These are phyloP conservation scores for Simmondsia chinensis DNA, from an alignment of 148 eudicot genomes.

Conservation along the genomic window DNA sequence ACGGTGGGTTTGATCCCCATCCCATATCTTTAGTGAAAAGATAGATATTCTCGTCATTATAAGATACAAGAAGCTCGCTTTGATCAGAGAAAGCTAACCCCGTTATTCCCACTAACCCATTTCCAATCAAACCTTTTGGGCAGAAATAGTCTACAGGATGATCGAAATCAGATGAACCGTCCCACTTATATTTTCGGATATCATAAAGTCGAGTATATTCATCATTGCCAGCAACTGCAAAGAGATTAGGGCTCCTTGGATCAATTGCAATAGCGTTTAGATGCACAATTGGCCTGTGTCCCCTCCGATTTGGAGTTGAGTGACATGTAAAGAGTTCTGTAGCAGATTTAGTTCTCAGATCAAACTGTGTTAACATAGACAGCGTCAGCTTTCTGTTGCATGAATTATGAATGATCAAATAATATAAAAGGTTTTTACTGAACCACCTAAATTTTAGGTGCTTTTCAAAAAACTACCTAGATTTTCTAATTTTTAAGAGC, in stretches of 20 bases:
- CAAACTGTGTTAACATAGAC: constrained; percentile 52
- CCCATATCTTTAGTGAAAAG: constrained; percentile 78
- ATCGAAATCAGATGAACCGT: constrained; percentile 65
- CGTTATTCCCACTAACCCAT: constrained; percentile 55
- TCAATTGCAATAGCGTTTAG: constrained; percentile 77
- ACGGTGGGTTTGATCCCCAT: constrained; percentile 50
- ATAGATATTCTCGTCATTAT: constrained; percentile 64
- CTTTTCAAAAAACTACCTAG: too few species aligned
- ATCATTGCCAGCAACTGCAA: constrained; percentile 82
- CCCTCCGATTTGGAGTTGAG: constrained; percentile 21
- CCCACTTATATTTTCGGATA: constrained; percentile 64
- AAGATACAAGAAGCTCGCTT: constrained; percentile 86
- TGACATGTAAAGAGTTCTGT: constrained; percentile 77
- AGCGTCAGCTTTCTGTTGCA: constrained; percentile 11
- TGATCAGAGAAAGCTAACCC: constrained; percentile 83
- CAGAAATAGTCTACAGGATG: constrained; percentile 74
- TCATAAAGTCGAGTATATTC: constrained; percentile 84
- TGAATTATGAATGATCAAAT: too few species aligned
- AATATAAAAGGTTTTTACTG: too few species aligned
- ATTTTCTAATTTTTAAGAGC: too few species aligned
- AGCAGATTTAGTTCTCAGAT: constrained; percentile 69
- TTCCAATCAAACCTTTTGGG: constrained; percentile 66
- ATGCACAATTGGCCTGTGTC: constrained; percentile 23
- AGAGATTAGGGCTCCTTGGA: constrained; percentile 76
- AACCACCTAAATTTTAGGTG: too few species aligned